A percentile compares a stretch with the other conserved stretches of the same genome.
These are phyloP conservation scores for Musa schizocarpa DNA, from an alignment of 176 grass and related monocot genomes.

Conservation along the genomic window DNA sequence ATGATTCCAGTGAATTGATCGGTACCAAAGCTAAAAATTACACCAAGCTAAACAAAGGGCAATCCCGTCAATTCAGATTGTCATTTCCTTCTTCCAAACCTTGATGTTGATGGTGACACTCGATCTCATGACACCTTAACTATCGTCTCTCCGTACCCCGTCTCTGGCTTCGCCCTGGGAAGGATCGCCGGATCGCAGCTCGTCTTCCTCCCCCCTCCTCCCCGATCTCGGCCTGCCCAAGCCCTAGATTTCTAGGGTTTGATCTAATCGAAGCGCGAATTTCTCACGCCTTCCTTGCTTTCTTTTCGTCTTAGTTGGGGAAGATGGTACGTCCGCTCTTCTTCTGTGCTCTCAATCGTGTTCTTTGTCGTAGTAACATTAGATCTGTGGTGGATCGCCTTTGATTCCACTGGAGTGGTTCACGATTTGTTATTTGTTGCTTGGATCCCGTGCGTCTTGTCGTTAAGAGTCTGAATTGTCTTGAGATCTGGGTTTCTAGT, in stretches of 20 bases:
- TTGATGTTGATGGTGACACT: background rate
- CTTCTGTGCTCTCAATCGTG: background rate
- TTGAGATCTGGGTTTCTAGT: background rate
- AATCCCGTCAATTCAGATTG: background rate
- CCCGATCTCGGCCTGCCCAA: background rate
- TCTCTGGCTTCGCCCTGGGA: background rate
- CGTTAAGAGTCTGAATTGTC: background rate
- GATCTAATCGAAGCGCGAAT: background rate
- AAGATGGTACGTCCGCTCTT: constrained; percentile 32
- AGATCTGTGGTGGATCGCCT: constrained; percentile 2
- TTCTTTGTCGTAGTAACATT: background rate
- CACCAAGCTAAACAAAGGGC: background rate
- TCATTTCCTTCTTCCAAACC: background rate
- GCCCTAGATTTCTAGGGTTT: constrained; percentile 3
- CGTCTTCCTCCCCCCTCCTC: background rate
- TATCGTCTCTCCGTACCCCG: background rate
- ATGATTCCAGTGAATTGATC: too few species aligned
- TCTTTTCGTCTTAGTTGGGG: background rate
- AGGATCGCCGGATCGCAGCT: background rate
- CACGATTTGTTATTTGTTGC: background rate
- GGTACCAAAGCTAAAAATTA: too few species aligned
- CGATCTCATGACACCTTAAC: background rate
- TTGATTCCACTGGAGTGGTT: too few species aligned
- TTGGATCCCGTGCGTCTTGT: background rate
- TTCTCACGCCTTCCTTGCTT: background rate